Percentiles rank a stretch among this genome's conserved stretches.
These are phyloP conservation scores for Oryza rufipogon DNA, from an alignment of 176 grass and related monocot genomes.

Conservation along the genomic window DNA sequence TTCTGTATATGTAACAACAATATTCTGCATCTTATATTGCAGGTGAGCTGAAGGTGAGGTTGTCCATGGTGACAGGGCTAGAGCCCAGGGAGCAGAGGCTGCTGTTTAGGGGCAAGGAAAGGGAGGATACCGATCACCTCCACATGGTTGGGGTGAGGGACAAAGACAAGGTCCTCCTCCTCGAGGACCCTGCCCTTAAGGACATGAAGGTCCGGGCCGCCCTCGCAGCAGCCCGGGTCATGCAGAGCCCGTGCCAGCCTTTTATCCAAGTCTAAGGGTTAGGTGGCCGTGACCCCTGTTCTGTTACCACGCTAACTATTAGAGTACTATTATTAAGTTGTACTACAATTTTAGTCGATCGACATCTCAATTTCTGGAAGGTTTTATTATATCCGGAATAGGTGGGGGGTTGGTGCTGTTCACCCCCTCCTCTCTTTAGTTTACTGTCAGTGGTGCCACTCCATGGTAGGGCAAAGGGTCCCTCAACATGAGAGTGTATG, in stretches of 20 bases:
- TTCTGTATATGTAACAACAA: not conserved
- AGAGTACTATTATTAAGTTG: not conserved
- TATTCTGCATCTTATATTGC: not conserved
- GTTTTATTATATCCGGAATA: conserved; percentile 45
- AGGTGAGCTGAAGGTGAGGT: conserved; percentile 81
- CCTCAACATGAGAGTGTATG: conserved; percentile 49
- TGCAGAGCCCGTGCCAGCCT: conserved; percentile 30
- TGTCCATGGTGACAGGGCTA: conserved; percentile 69
- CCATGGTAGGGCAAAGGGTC: conserved; percentile 47
- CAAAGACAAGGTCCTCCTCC: conserved; percentile 78
- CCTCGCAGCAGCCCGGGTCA: not conserved
- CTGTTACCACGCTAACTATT: not conserved
- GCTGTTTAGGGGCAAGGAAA: conserved; percentile 90
- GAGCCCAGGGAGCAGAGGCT: conserved; percentile 85
- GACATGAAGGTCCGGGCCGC: conserved; percentile 60
- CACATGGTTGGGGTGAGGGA: conserved; percentile 82
- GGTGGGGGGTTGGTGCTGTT: conserved; percentile 25
- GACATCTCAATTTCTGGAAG: conserved; percentile 38
- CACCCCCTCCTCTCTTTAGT: conserved; percentile 12
- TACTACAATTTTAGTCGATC: not conserved
- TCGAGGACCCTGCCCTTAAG: conserved; percentile 72
- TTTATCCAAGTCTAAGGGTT: conserved; percentile 51
- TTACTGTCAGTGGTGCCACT: conserved; percentile 41
- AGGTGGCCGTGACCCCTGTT: too few species aligned
- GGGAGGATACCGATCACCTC: conserved; percentile 76